A percentile compares a stretch with the other conserved stretches of the same genome.
These are phyloP conservation scores for Graphium sp. DNA, from an alignment of 2,329 filamentous ascomycete genomes.

Conservation along the genomic window DNA sequence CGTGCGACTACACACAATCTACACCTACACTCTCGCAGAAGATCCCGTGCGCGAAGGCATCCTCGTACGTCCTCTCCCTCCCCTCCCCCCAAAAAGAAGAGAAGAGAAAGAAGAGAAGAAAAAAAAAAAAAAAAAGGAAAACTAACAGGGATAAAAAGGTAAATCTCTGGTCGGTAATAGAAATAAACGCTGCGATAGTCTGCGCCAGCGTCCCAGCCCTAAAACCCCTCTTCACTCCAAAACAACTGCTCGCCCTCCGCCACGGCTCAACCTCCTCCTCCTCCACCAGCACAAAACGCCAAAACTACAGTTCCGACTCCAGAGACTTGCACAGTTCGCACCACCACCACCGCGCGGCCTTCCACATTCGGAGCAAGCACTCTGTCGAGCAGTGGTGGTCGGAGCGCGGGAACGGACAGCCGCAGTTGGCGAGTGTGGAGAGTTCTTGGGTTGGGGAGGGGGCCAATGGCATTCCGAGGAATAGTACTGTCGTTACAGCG, in stretches of 20 bases:
- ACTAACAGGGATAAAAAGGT: too few species aligned
- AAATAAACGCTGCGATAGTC: slow-evolving; percentile 29
- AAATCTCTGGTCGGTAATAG: slow-evolving; percentile 27
- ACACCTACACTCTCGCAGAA: slow-evolving; percentile 15
- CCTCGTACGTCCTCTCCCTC: slow-evolving; percentile 1
- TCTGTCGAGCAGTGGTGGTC: slow-evolving; percentile 4
- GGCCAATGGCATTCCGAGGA: too few species aligned
- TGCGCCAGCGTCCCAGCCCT: slow-evolving; percentile 31
- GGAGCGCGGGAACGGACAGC: too few species aligned
- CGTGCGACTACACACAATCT: slow-evolving; percentile 20
- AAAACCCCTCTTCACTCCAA: slow-evolving; percentile 26
- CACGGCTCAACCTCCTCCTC: too few species aligned
- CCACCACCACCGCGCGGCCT: background rate
- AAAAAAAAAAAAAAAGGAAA: too few species aligned
- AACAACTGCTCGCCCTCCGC: slow-evolving; percentile 9
- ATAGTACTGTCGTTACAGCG: too few species aligned
- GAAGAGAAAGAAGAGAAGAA: too few species aligned
- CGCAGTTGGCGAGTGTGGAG: too few species aligned
- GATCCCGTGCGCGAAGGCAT: slow-evolving; percentile 15
- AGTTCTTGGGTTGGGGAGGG: too few species aligned
- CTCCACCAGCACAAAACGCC: too few species aligned
- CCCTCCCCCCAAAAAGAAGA: too few species aligned
- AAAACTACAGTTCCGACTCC: background rate
- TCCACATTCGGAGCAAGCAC: slow-evolving; percentile 4
- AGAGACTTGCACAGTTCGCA: slow-evolving; percentile 2